Base-by-base conservation (phyloP, 208 protist species). In the Trichomonas gallinae region DNA sequence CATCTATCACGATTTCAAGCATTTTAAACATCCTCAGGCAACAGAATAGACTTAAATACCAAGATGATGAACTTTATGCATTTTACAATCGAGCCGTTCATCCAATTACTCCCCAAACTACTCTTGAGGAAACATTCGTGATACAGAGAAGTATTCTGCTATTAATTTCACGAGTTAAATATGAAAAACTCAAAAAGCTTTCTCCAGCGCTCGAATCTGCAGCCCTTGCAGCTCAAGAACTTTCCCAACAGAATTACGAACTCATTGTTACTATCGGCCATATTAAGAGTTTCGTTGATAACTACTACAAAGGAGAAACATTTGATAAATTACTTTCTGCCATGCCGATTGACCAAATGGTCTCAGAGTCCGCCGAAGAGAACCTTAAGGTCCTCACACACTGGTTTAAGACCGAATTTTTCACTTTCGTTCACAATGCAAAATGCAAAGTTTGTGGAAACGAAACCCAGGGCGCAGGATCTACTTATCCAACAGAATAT, bases 321-420 rank as follows among this genome's bases (percentile, higher is more conserved):
- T 72, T 72, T 72, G 58, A 72, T 72, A 72, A 72, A n/a, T 72
- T 72, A 17, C 26, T n/a, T 72, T 17, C 11, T n/a, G 26, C 21
- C 11, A 72, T 72, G 58, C 58, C 58, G 26, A n/a, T 72, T n/a
- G 58, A 72, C 2, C 26, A 31, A 72, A 17, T 72, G 11, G 21
- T n/a, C 11, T 72, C 58, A 72, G 58, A 72, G 26, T 72, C 58
- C 23, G 83, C 10, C 21, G 83, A 89, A 44, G 83, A 34, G 38
- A 46, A 89, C 15, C 34, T 89, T 26, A 40, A 34, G 8, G 38
- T 8, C 23, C 15, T 89, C 23, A 89, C 83, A 13, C 31, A 89
- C 15, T 96, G 96, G 96, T 97, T 97, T 46, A 97, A 97, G 42
- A 34, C 36, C 26, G 96, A 97, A 11, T 97, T 96, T 63, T 96